Percentiles rank a stretch among this genome's conserved stretches.
phyloP scores from a whole-genome alignment of 1,284 basidiomycete species.

The Sanguinoderma infundibulare region DNA sequence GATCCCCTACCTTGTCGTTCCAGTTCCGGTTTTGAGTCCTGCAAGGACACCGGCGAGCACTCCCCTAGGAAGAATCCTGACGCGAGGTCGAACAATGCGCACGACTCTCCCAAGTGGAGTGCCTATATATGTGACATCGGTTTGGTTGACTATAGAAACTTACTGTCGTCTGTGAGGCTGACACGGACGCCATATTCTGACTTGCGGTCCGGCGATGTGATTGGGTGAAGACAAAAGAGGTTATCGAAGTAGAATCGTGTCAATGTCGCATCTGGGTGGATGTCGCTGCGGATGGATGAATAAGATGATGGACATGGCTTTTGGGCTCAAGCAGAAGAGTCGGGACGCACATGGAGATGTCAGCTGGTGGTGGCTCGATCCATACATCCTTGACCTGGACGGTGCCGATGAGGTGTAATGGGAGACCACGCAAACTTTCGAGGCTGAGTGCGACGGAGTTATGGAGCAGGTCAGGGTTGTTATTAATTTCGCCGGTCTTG shows the following conservation, averaged over 20 bases:
- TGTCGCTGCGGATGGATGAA: slow-evolving; percentile 50
- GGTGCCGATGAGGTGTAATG: slow-evolving; percentile 61
- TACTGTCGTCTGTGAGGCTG: slow-evolving; percentile 70
- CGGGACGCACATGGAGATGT: slow-evolving; percentile 61
- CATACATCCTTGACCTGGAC: slow-evolving; percentile 57
- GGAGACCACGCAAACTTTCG: slow-evolving; percentile 81
- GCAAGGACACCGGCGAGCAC: no score
- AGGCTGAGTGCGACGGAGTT: slow-evolving; percentile 73
- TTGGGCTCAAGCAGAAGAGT: no score
- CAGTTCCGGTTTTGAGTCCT: no score
- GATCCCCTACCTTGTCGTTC: no score
- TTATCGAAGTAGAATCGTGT: slow-evolving; percentile 73
- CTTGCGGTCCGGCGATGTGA: slow-evolving; percentile 40
- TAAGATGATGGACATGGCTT: not conserved
- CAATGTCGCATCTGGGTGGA: slow-evolving; percentile 68
- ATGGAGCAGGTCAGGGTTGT: slow-evolving; percentile 51
- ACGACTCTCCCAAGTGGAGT: no score
- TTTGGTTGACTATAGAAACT: slow-evolving; percentile 25
- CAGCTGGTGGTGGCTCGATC: slow-evolving; percentile 51
- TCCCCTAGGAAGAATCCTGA: no score
- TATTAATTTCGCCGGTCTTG: slow-evolving; percentile 45
- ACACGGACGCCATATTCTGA: slow-evolving; percentile 63
- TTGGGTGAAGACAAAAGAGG: slow-evolving; percentile 58
- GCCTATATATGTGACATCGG: not conserved
- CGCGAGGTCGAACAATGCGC: no score